These are phyloP conservation scores for Umbilicaria muhlenbergii DNA, from an alignment of 495 filamentous ascomycete species.

Conservation along the genomic window DNA sequence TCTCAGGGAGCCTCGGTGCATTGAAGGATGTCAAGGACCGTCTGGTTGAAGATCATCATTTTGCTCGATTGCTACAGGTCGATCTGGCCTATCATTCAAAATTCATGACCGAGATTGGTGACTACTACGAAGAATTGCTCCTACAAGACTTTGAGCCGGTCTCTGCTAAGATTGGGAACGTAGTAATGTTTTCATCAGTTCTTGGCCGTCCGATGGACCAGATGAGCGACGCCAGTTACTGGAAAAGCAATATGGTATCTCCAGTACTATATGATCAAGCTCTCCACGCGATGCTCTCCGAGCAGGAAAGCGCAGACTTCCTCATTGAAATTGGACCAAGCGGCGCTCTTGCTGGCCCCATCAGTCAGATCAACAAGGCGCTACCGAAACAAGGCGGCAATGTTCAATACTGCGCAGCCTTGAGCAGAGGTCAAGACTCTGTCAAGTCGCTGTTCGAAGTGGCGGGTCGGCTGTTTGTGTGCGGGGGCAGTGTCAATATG, in stretches of 20 bases:
- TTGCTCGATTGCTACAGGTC: constrained; percentile 16
- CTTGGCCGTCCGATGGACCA: too few species aligned
- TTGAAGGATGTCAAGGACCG: too few species aligned
- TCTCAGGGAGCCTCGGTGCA: too few species aligned
- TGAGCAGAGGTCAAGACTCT: neutral
- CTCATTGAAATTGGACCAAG: constrained; percentile 22
- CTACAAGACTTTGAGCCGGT: constrained; percentile 13
- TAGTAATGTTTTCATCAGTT: too few species aligned
- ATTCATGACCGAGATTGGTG: constrained; percentile 7
- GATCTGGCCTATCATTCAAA: constrained; percentile 27
- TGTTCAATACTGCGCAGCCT: neutral
- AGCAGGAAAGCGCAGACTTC: neutral
- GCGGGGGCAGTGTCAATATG: constrained; percentile 2
- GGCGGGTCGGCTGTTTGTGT: constrained; percentile 6
- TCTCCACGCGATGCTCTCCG: constrained; percentile 1
- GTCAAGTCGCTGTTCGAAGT: neutral
- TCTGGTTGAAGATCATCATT: constrained; percentile 9
- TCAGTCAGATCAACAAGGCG: constrained; percentile 13
- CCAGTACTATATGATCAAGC: constrained; percentile 20
- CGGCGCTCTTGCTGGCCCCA: constrained; percentile 17
- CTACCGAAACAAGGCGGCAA: too few species aligned
- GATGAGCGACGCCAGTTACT: constrained; percentile 13
- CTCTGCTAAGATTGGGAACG: constrained; percentile 21
- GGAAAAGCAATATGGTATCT: constrained; percentile 18
- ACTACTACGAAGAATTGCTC: too few species aligned